These are phyloP conservation scores for Trichoderma lentiforme DNA, from an alignment of 2,329 filamentous ascomycete species.

Conservation along the genomic window DNA sequence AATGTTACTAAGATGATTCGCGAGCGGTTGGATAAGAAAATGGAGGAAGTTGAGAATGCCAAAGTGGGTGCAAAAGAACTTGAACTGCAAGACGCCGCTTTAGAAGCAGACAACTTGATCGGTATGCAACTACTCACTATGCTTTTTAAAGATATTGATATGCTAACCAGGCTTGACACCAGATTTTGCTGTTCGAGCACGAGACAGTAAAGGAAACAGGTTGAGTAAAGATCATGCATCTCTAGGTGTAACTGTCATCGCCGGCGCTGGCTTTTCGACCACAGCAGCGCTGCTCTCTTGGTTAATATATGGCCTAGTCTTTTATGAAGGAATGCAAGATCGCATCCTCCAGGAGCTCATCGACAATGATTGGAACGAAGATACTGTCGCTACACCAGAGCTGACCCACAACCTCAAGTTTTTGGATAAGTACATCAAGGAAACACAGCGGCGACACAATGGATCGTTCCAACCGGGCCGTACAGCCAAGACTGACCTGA, in stretches of 20 bases:
- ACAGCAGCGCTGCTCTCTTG: conserved; percentile 57
- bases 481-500: conserved; percentile 52
- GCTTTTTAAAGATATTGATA: background rate
- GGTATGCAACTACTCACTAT: conserved; percentile 3
- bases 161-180: background rate
- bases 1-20: background rate
- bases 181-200: conserved; percentile 53
- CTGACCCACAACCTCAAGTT: conserved; percentile 46
- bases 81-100: conserved; percentile 46
- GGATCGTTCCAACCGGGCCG: conserved; percentile 59
- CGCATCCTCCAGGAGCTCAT: conserved; percentile 56
- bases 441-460: conserved; percentile 58
- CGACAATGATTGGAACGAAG: conserved; percentile 43
- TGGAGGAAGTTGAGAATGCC: background rate
- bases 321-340: conserved; percentile 54
- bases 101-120: conserved; percentile 43
- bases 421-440: conserved; percentile 58
- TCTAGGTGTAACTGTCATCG: conserved; percentile 45
- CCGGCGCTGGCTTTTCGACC: conserved; percentile 59
- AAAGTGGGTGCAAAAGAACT: conserved; percentile 30
- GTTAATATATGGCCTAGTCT: conserved; percentile 52
- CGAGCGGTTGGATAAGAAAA: background rate
- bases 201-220: conserved; percentile 52
- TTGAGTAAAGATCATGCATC: conserved; percentile 36
- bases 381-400: conserved; percentile 46